phyloP scores from a whole-genome alignment of 108 stramenopile species.

The Pseudonitzschia pungens region DNA sequence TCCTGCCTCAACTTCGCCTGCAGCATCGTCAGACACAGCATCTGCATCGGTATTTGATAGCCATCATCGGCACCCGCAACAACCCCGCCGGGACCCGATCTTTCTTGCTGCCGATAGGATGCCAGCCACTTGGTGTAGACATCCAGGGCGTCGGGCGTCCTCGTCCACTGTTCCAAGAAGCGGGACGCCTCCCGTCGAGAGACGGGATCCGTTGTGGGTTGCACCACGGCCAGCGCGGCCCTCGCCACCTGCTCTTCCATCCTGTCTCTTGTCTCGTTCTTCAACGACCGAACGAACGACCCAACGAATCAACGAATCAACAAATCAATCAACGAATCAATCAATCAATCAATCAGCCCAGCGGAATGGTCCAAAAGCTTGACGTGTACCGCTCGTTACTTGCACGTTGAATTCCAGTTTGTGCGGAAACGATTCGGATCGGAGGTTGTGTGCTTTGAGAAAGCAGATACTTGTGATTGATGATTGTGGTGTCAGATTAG shows the following conservation, averaged over 20 bases:
- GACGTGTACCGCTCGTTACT: too few species aligned
- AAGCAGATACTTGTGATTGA: too few species aligned
- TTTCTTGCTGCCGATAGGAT: slow-evolving; percentile 8
- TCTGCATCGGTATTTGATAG: slow-evolving; percentile 31
- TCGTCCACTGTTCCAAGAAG: slow-evolving; percentile 50
- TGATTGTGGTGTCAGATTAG: too few species aligned
- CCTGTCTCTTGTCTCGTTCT: neutral
- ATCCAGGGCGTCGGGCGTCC: slow-evolving; percentile 36
- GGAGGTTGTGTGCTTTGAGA: too few species aligned
- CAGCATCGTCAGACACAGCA: slow-evolving; percentile 41
- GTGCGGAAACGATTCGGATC: too few species aligned
- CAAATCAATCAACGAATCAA: too few species aligned
- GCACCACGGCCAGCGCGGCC: slow-evolving; percentile 44
- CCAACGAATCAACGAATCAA: too few species aligned
- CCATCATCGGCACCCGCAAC: neutral
- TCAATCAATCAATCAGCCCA: too few species aligned
- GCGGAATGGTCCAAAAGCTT: too few species aligned
- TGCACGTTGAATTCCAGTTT: too few species aligned
- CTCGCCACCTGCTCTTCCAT: slow-evolving; percentile 42
- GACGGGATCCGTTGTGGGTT: slow-evolving; percentile 32
- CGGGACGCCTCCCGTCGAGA: slow-evolving; percentile 41
- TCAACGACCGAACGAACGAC: too few species aligned
- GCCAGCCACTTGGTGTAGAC: slow-evolving; percentile 37
- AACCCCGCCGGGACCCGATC: neutral
- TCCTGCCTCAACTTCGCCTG: slow-evolving; percentile 31